These are phyloP conservation scores for Guyanaporus albipodus DNA, from an alignment of 768 basidiomycete genomes.

Conservation along the genomic window DNA sequence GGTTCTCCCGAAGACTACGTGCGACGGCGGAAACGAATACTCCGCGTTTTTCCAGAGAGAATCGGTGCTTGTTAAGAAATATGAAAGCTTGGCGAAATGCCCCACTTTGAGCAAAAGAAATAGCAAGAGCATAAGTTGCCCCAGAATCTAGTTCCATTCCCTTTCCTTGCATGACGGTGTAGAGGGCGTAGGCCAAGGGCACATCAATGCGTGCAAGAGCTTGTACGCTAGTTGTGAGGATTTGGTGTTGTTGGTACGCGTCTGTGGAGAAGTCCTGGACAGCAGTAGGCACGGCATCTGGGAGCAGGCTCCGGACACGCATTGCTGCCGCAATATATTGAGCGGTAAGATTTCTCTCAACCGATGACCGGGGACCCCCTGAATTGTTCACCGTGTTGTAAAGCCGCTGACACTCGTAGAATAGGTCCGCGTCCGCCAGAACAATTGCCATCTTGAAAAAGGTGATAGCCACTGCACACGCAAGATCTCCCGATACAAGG, in stretches of 20 bases:
- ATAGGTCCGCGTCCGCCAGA: constrained; percentile 36
- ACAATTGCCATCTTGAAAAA: constrained; percentile 45
- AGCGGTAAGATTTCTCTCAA: constrained; percentile 12
- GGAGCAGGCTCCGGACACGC: constrained; percentile 27
- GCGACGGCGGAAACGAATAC: constrained; percentile 39
- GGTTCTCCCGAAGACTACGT: constrained; percentile 33
- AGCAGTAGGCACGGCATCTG: constrained; percentile 29
- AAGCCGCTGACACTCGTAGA: constrained; percentile 35
- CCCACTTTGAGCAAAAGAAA: constrained; percentile 28
- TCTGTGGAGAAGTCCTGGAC: constrained; percentile 27
- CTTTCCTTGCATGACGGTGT: constrained; percentile 26
- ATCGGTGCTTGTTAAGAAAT: constrained; percentile 32
- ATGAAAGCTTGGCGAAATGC: constrained; percentile 24
- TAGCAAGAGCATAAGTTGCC: constrained; percentile 29
- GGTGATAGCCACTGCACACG: constrained; percentile 33
- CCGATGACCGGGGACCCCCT: not conserved
- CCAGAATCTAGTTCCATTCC: constrained; percentile 22
- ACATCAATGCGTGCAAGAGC: constrained; percentile 28
- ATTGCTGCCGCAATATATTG: constrained; percentile 28
- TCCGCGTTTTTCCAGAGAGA: constrained; percentile 33
- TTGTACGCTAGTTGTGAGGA: constrained; percentile 22
- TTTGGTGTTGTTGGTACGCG: constrained; percentile 22
- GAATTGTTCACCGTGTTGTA: constrained; percentile 26
- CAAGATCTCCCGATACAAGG: constrained; percentile 31
- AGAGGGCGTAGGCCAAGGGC: constrained; percentile 32